Conservation (phyloP, 208 protist genomes). For the Leishmania turanica region DNA sequence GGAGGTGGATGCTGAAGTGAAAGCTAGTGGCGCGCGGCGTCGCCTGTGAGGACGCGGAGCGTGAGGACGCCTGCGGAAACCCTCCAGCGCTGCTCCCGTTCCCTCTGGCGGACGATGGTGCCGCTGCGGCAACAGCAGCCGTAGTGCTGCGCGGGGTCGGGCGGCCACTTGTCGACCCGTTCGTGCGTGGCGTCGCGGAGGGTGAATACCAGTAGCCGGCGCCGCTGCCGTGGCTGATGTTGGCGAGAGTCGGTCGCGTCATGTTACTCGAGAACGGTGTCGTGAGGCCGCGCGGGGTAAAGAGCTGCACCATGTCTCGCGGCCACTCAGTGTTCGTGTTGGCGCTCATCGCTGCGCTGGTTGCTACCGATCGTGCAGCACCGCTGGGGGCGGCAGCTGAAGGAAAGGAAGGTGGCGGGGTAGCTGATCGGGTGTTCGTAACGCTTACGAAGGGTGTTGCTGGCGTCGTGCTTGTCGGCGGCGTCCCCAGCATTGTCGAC, state of each 20-base stretch:
- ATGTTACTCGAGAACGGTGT: conserved; percentile 49
- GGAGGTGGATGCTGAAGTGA: conserved; percentile 71
- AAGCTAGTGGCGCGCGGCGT: conserved; percentile 32
- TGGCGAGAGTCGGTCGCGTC: conserved; percentile 20
- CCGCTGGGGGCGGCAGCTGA: neutral
- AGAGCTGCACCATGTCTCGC: conserved; percentile 45
- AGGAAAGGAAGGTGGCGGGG: neutral
- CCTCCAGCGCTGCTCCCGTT: neutral
- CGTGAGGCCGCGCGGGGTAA: conserved; percentile 70
- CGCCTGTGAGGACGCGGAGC: conserved; percentile 11
- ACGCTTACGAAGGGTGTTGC: neutral
- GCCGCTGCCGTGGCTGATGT: conserved; percentile 3
- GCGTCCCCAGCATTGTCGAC: conserved; percentile 1
- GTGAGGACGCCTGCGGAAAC: conserved; percentile 4
- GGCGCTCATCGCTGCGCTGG: conserved; percentile 12
- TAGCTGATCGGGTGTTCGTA: neutral
- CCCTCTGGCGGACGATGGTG: neutral
- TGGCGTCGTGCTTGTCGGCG: neutral
- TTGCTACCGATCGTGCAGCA: neutral
- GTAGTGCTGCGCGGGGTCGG: conserved; percentile 22
- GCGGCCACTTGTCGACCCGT: conserved; percentile 22
- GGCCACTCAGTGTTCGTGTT: conserved; percentile 44
- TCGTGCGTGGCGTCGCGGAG: conserved; percentile 26
- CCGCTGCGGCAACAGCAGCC: neutral
- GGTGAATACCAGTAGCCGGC: conserved; percentile 1